Percentiles rank a stretch among this genome's conserved stretches.
phyloP scores from a whole-genome alignment of 2,329 filamentous ascomycete species.

The Canariomyces notabilis region DNA sequence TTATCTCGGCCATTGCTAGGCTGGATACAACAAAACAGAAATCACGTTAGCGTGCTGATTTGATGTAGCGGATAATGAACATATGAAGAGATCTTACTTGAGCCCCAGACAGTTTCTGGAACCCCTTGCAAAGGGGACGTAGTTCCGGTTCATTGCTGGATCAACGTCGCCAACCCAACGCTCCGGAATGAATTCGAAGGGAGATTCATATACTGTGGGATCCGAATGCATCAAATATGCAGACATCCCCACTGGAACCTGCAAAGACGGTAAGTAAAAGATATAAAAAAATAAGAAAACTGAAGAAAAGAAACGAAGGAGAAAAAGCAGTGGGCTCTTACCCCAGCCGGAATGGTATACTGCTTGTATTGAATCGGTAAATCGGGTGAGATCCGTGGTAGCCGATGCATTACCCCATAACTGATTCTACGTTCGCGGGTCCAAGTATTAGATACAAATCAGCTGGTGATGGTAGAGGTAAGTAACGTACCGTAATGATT shows the following conservation, averaged over 20 bases:
- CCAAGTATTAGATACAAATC: too few relatives aligned
- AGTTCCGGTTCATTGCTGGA: slow-evolving; percentile 3
- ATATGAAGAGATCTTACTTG: slow-evolving; percentile 3
- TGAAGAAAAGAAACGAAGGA: background rate
- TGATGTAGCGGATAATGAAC: background rate
- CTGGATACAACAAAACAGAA: background rate
- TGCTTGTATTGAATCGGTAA: slow-evolving; percentile 4
- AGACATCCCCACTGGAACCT: slow-evolving; percentile 5
- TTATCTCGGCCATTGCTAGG: slow-evolving; percentile 8
- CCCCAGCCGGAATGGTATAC: slow-evolving; percentile 6
- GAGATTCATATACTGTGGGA: background rate
- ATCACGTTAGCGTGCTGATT: background rate
- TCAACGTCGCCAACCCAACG: slow-evolving; percentile 4
- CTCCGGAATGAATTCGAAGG: slow-evolving; percentile 1
- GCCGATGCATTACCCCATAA: slow-evolving; percentile 1
- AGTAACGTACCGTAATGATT: background rate
- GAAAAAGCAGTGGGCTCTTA: background rate
- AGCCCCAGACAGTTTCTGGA: slow-evolving; percentile 5
- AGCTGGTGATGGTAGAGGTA: background rate
- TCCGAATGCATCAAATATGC: slow-evolving; percentile 9
- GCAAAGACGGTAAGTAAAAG: background rate
- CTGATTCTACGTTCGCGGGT: too few relatives aligned
- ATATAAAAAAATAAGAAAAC: background rate
- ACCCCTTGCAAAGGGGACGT: slow-evolving; percentile 5
- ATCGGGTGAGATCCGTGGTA: background rate